phyloP scores from a whole-genome alignment of 257 asterid genomes.

The Handroanthus guayacan region DNA sequence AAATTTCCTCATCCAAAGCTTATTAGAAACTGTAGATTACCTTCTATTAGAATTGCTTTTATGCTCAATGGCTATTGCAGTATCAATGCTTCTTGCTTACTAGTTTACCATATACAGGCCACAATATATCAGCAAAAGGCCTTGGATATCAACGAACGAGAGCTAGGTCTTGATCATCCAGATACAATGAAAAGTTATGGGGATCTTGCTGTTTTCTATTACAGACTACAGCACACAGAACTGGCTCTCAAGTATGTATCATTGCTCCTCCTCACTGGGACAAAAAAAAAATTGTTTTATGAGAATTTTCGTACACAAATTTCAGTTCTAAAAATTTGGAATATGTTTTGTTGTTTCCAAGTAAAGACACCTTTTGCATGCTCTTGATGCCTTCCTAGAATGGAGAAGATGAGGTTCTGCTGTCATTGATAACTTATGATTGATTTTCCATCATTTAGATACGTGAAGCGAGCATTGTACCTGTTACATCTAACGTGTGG shows the following conservation, averaged over 20 bases:
- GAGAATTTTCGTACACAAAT: not conserved
- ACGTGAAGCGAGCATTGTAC: slow-evolving; percentile 88
- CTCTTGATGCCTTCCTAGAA: not conserved
- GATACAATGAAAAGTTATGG: slow-evolving; percentile 98
- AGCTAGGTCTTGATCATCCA: slow-evolving; percentile 94
- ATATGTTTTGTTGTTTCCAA: slow-evolving; percentile 13
- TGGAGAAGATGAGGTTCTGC: slow-evolving; percentile 2
- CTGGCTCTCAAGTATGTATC: slow-evolving; percentile 85
- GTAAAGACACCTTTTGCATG: slow-evolving; percentile 9
- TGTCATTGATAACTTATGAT: not conserved
- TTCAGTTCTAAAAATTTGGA: slow-evolving; percentile 22
- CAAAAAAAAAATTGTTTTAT: slow-evolving; percentile 15
- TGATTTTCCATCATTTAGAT: slow-evolving; percentile 54
- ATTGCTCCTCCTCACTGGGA: slow-evolving; percentile 17
- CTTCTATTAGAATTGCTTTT: slow-evolving; percentile 12
- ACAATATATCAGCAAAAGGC: slow-evolving; percentile 97
- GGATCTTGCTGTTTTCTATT: slow-evolving; percentile 95
- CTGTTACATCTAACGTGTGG: slow-evolving; percentile 91
- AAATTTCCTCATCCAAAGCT: not conserved
- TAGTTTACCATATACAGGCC: slow-evolving; percentile 60
- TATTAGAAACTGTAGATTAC: slow-evolving; percentile 25
- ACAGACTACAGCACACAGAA: slow-evolving; percentile 94
- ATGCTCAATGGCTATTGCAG: slow-evolving; percentile 25
- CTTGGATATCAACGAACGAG: slow-evolving; percentile 89
- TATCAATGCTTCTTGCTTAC: slow-evolving; percentile 38